Evolutionary conservation across 2,329 filamentous ascomycete genomes (phyloP), one percentile per base, ranked within the genome.

Genomic region (Pseudogymnoascus sp.): DNA sequence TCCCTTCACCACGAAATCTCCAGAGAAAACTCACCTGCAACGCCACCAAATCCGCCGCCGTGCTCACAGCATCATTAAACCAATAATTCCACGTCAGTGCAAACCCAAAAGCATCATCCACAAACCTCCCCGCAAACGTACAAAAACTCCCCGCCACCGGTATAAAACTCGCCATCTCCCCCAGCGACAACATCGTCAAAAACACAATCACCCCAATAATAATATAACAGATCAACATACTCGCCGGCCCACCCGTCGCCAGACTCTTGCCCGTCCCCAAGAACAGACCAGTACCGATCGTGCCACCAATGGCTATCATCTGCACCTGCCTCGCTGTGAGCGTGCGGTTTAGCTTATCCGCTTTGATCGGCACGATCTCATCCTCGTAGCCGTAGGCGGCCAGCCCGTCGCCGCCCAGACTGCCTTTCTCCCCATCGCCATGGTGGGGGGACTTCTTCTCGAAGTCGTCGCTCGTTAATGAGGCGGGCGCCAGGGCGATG

Each of bases 51-150:
- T 88, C 85, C 0, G 83, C 77, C 0, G 84, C 85, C 1, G 80
- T 83, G 0, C 79, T 80, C 0, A 84, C 80, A 1, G 84, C 84
- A 73, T 87, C 84, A 70, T 88, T 87, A 68, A 87, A 86, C 84
- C 84, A 88, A 71, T 83, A 84, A 67, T 84, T 84, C 82, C 81
- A 82, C 0, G 80, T 82, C 31, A 82, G 70, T 2, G 80, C 80
- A 65, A 83, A 83, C 1, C 80, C 81, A 66, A 82, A 78, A 0
- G 80, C 77, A 67, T 82, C 79, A 67, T 83, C 80, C 10, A 83
- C 77, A 63, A 80, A 83, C 56, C 80, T 77, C 8, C 78, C 79
- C 14, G 82, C 80, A 74, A 80, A 84, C 2, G 80, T 81, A 69
- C 80, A 82, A 66, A 83, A 83, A 1, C 78, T 80, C 1, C 80